Evolutionary conservation across 805 yeast genomes (phyloP).

Genomic region (Teunomyces cretensis): DNA sequence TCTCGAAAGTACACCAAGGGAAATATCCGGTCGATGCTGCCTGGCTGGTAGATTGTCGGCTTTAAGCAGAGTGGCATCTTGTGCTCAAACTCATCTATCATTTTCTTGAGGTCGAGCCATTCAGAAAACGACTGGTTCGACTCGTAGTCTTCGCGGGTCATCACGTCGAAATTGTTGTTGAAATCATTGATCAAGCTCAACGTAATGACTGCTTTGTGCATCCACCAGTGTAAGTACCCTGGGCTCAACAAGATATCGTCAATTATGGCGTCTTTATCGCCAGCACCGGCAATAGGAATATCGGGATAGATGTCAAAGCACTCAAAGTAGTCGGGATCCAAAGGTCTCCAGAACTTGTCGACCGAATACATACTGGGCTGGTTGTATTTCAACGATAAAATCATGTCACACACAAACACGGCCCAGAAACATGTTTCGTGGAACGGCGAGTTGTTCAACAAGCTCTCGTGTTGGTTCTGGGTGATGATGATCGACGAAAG

Average conservation of each 20-base stretch:
- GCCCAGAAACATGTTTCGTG: conserved; percentile 38
- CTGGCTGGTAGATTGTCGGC: conserved; percentile 32
- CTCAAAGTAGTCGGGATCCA: conserved; percentile 32
- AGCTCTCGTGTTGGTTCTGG: conserved; percentile 13
- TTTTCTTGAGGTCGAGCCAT: conserved; percentile 28
- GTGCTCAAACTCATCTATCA: conserved; percentile 28
- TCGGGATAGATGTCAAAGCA: conserved; percentile 6
- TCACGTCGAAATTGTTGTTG: conserved; percentile 22
- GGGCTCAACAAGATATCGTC: conserved; percentile 10
- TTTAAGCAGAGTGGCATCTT: conserved; percentile 28
- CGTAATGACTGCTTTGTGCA: conserved; percentile 28
- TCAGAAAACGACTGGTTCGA: conserved; percentile 20
- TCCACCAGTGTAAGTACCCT: conserved; percentile 35
- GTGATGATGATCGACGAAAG: conserved; percentile 28
- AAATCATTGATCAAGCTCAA: conserved; percentile 32
- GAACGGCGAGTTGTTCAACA: conserved; percentile 29
- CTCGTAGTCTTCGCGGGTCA: conserved; percentile 25
- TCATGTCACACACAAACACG: conserved; percentile 33
- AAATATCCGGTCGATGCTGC: conserved; percentile 19
- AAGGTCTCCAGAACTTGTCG: conserved; percentile 29
- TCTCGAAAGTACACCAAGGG: conserved; percentile 37
- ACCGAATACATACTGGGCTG: conserved; percentile 33
- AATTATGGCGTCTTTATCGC: conserved; percentile 4
- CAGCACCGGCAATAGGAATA: conserved; percentile 9
- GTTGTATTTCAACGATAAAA: conserved; percentile 31